Evolutionary conservation across 345 rosid genomes (phyloP), one percentile per base, ranked within the genome.

Genomic region (Eucalyptus leucophloia): DNA sequence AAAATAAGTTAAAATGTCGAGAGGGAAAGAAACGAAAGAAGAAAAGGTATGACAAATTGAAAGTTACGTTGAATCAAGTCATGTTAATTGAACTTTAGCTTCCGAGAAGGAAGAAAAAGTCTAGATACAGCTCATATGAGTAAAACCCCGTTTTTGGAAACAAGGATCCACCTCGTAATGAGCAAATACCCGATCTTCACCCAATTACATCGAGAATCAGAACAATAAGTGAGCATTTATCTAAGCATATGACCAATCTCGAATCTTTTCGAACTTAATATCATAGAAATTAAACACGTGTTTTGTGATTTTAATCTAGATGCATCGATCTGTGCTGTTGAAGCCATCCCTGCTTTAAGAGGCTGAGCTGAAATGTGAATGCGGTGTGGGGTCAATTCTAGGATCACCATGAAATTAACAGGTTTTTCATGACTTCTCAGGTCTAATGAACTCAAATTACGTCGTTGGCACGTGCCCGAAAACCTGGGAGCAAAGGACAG

Each of bases 71-170:
- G 18, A 62, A 62, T 8, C 11, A 1, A 67, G 21, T 4, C 23
- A 16, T n/a, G 11, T 65, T n/a, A 69, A 69, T 69, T 15, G 7
- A 10, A 32, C 4, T 69, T 34, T 0, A 32, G 19, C 19, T 65
- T n/a, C 0, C 0, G 37, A 7, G 18, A 62, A 6, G 1, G 1
- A 62, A 12, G 32, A 13, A 62, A 62, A 62, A 13, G 23, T 19
- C 12, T 4, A 0, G 1, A 17, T 67, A 4, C 3, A 32, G 7
- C 23, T 67, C 12, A 5, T 1, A 17, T 32, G 23, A 67, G 81
- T 24, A 0, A 13, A 69, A 32, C 17, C 24, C 42, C 4, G 0
- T 3, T 69, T 32, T 32, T 32, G 6, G 37, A 9, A 32, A 17
- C 0, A 69, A 18, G 2, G 42, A 69, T 69, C 42, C 24, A 17